Percentiles rank a stretch among this genome's conserved stretches.
Evolutionary conservation across 192 early-diverging fungal genomes (phyloP).

Genomic region (Phlyctochytrium planicorne): DNA sequence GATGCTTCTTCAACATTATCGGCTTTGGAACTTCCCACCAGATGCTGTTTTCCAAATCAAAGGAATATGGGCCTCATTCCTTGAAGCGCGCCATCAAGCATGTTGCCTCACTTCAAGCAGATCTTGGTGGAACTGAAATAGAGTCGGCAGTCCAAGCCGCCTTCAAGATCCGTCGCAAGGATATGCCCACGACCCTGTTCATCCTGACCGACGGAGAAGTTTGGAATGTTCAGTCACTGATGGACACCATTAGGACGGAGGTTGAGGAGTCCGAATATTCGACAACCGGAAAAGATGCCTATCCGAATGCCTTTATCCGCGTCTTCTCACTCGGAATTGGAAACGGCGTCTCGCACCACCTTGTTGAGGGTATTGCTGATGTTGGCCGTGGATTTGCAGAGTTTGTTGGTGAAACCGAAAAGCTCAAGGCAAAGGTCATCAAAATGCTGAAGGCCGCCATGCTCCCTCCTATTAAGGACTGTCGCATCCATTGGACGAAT

Average conservation of each 20-base stretch:
- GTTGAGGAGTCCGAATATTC: conserved; percentile 7
- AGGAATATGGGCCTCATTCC: conserved; percentile 32
- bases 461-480: conserved; percentile 41
- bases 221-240: conserved; percentile 40
- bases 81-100: conserved; percentile 32
- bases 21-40: conserved; percentile 40
- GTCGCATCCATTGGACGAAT: conserved; percentile 36
- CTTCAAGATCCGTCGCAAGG: conserved; percentile 19
- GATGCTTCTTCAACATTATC: conserved; percentile 49
- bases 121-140: conserved; percentile 53
- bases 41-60: conserved; percentile 38
- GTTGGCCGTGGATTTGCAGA: conserved; percentile 48
- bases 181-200: conserved; percentile 42
- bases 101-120: conserved; percentile 35
- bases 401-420: conserved; percentile 45
- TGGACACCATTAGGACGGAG: conserved; percentile 22
- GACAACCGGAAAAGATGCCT: not conserved
- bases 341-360: conserved; percentile 42
- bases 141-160: conserved; percentile 28
- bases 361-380: conserved; percentile 50
- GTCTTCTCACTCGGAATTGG: conserved; percentile 57
- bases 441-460: conserved; percentile 53
- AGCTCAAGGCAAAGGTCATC: conserved; percentile 51
- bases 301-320: conserved; percentile 21
- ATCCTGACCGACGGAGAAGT: conserved; percentile 49